Conservation (phyloP, 768 basidiomycete genomes). For the Podaxis sp. region DNA sequence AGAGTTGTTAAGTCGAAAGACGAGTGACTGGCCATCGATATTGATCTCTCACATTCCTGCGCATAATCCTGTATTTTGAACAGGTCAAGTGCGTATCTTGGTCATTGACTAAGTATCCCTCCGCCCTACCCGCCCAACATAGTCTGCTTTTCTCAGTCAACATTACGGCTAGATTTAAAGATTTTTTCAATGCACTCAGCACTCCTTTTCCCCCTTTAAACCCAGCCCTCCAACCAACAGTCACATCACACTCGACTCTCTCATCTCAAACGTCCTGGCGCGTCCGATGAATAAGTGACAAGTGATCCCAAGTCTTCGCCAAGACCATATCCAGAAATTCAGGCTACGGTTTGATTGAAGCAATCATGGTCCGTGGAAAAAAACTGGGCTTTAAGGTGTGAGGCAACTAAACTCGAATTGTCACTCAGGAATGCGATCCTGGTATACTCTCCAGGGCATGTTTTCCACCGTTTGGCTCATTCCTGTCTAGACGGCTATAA, state of each 20-base stretch:
- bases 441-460: constrained; percentile 6
- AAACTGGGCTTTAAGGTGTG: constrained; percentile 1
- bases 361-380: constrained; percentile 1
- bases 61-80: background rate
- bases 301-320: background rate
- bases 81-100: background rate
- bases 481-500: background rate
- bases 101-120: background rate
- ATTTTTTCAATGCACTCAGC: background rate
- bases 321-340: background rate
- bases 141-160: background rate
- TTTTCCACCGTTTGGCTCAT: constrained; percentile 3
- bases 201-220: background rate
- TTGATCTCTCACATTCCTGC: background rate
- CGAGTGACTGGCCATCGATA: background rate
- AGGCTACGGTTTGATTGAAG: background rate
- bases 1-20: background rate
- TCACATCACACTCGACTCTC: too few relatives aligned
- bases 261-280: too few relatives aligned
- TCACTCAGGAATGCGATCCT: constrained; percentile 3
- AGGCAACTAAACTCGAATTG: constrained; percentile 6
- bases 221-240: background rate
- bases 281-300: too few relatives aligned
- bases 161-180: background rate
- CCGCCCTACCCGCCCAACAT: background rate